Conservation (phyloP, 2,329 filamentous ascomycete genomes). For the Fusarium sp. region DNA sequence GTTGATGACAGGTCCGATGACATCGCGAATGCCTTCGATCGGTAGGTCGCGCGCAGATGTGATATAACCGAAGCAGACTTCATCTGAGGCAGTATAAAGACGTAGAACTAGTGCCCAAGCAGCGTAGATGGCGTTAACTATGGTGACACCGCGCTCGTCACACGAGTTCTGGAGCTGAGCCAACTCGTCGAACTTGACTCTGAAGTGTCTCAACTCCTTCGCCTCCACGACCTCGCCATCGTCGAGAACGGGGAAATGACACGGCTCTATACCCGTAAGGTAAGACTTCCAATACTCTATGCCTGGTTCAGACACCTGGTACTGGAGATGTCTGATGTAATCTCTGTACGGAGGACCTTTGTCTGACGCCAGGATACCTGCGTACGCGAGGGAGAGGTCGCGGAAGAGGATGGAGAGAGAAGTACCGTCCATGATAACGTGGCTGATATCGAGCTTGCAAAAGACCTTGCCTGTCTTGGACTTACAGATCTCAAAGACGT, state of each 20-base stretch:
- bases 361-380: background rate
- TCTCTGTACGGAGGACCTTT: constrained; percentile 37
- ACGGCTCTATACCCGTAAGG: constrained; percentile 32
- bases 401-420: constrained; percentile 42
- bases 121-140: constrained; percentile 40
- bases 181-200: constrained; percentile 37
- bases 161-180: constrained; percentile 22
- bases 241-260: constrained; percentile 36
- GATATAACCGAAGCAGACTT: constrained; percentile 68
- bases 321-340: constrained; percentile 31
- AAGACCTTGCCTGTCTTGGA: constrained; percentile 43
- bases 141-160: constrained; percentile 24
- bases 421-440: constrained; percentile 42
- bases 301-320: constrained; percentile 5
- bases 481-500: constrained; percentile 38
- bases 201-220: constrained; percentile 35
- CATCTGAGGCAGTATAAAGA: constrained; percentile 59
- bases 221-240: constrained; percentile 18
- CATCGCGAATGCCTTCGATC: constrained; percentile 60
- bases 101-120: constrained; percentile 41
- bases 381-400: constrained; percentile 36
- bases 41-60: constrained; percentile 65
- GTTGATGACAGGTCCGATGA: constrained; percentile 67
- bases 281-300: constrained; percentile 39
- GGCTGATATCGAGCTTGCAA: constrained; percentile 43